These are phyloP conservation scores for Blastomyces silverae DNA, from an alignment of 2,329 filamentous ascomycete species.

Conservation along the genomic window DNA sequence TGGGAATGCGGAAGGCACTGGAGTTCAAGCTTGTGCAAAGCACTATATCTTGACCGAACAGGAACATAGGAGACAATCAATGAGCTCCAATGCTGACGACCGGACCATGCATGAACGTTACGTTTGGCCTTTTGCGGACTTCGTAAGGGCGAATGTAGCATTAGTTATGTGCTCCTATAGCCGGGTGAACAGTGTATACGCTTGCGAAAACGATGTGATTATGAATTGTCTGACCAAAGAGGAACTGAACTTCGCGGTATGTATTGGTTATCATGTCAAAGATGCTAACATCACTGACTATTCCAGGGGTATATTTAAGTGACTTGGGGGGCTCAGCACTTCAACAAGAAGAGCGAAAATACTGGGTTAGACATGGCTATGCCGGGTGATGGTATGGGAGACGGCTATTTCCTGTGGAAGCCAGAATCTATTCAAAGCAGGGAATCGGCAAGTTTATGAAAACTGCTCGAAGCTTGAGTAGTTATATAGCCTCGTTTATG, in stretches of 20 bases:
- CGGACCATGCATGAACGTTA: no score
- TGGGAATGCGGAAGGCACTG: no score
- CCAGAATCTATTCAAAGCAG: conserved; percentile 38
- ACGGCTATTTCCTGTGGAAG: conserved; percentile 23
- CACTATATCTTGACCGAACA: no score
- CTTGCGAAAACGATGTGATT: conserved; percentile 44
- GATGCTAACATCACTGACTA: background rate
- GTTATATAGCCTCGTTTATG: no score
- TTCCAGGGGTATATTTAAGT: conserved; percentile 42
- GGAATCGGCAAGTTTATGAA: conserved; percentile 46
- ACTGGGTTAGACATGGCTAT: conserved; percentile 44
- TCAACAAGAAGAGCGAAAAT: conserved; percentile 35
- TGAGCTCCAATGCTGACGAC: no score
- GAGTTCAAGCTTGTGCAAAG: no score
- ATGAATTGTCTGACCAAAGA: conserved; percentile 44
- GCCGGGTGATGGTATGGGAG: conserved; percentile 31
- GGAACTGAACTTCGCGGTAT: conserved; percentile 44
- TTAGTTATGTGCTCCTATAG: conserved; percentile 45
- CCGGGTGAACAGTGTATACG: conserved; percentile 42
- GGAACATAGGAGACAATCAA: no score
- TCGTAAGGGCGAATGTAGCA: conserved; percentile 55
- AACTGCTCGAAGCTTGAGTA: background rate
- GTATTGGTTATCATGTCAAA: background rate
- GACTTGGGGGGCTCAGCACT: conserved; percentile 43
- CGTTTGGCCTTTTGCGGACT: conserved; percentile 72